Evolutionary conservation across 106 monocot genomes (phyloP).

Genomic region (Gastrodia elata): DNA sequence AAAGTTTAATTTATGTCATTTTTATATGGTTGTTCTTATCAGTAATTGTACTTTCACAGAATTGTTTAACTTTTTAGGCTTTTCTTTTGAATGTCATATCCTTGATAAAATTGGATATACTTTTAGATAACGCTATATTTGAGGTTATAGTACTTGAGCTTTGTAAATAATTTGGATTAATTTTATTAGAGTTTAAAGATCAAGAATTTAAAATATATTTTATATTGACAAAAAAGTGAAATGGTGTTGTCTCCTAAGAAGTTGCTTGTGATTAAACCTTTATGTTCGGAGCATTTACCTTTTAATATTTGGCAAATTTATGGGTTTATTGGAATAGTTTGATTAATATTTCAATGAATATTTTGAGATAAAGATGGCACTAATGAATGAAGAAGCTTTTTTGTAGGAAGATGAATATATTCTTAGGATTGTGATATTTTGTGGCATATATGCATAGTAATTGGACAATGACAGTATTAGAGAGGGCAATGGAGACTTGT

Average conservation of each 20-base stretch:
- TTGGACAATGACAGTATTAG: neutral
- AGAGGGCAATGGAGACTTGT: neutral
- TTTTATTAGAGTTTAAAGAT: neutral
- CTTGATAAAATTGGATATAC: neutral
- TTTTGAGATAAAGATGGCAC: neutral
- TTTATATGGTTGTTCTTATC: neutral
- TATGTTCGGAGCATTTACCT: neutral
- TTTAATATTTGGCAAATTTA: neutral
- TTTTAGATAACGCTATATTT: no score
- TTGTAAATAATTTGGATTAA: no score
- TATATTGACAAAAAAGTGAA: neutral
- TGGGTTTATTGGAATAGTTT: neutral
- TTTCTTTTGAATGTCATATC: neutral
- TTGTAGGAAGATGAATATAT: neutral
- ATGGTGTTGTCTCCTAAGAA: neutral
- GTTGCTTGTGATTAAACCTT: neutral
- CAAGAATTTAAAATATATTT: neutral
- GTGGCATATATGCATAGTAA: neutral
- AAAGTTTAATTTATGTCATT: neutral
- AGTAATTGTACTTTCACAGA: neutral
- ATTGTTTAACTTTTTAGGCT: neutral
- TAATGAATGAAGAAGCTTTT: neutral
- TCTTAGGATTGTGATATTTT: neutral
- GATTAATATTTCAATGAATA: neutral
- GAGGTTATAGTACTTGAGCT: no score